Conservation (phyloP, 805 yeast genomes). For the Yamadazyma insecticola region DNA sequence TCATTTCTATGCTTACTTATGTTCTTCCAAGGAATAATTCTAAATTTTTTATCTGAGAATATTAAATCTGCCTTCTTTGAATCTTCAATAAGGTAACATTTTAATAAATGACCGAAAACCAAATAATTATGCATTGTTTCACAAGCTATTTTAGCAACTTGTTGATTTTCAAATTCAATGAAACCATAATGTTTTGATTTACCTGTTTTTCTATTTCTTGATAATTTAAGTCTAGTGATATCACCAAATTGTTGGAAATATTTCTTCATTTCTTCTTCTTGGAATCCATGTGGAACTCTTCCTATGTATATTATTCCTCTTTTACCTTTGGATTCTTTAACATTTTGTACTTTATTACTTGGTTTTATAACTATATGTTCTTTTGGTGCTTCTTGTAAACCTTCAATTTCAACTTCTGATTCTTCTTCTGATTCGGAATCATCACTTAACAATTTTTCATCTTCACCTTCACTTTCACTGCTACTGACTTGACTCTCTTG, state of each 20-base stretch:
- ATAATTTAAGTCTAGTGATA: constrained; percentile 69
- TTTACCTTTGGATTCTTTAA: constrained; percentile 16
- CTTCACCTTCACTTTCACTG: constrained; percentile 12
- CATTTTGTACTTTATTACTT: constrained; percentile 9
- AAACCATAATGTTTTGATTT: constrained; percentile 71
- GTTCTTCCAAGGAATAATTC: constrained; percentile 55
- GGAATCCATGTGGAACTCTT: constrained; percentile 88
- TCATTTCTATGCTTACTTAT: constrained; percentile 52
- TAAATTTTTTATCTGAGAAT: constrained; percentile 54
- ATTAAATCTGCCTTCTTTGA: constrained; percentile 56
- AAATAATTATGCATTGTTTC: constrained; percentile 96
- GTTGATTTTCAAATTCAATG: constrained; percentile 67
- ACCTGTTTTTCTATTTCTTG: constrained; percentile 88
- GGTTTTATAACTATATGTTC: constrained; percentile 21
- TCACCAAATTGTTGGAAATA: constrained; percentile 92
- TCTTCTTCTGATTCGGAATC: constrained; percentile 16
- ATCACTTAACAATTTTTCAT: too few relatives aligned
- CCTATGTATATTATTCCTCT: constrained; percentile 84
- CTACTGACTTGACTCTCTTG: constrained; percentile 12
- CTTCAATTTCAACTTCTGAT: constrained; percentile 20
- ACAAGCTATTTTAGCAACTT: constrained; percentile 83
- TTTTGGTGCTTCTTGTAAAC: constrained; percentile 13
- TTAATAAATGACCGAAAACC: constrained; percentile 79
- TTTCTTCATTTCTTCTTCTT: constrained; percentile 70
- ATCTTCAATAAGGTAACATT: constrained; percentile 53